Base-by-base conservation (phyloP, 179 eudicot species). In the Spergularia azorica region DNA sequence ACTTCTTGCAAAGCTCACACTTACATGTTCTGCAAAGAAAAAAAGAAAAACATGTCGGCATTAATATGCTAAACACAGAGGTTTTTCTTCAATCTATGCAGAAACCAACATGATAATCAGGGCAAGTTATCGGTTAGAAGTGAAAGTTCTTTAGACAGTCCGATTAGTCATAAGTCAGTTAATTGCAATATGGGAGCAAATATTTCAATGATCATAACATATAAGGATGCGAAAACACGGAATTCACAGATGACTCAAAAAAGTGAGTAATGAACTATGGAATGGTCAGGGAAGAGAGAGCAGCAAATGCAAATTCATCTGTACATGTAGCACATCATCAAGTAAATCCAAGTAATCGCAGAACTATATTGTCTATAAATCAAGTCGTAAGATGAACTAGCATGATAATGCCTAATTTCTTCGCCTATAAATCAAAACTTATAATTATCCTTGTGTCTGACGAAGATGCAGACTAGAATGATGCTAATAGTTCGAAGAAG, bases 1-100 rank as follows among this genome's bases (percentile, higher is more conserved):
- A 81, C 97, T 95, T 80, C 90, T 86, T 11, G 97, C 98, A 84
- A 90, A 88, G 85, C 82, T 89, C 67, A 91, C 85, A 36, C 83
- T 87, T 46, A 95, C 98, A 80, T 90, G 97, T 43, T 90, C 97
- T 95, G 82, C 26, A 26, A 58, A 39, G 41, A 71, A 68, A 62
- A 72, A 2, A 26, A 65, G 1, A 5, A 14, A 39, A 15, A 12
- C 21, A 11, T 7, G 56, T 71, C 55, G 70, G 21, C 32, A 56
- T 64, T 20, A 11, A 21, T 59, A 50, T 21, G 12, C 17, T 11
- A 51, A 21, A 52, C 59, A 51, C 18, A 20, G 59, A 72, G 54
- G 56, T 54, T 38, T 6, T 39, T 8, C 20, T 50, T 54, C 39
- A 16, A 65, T 15, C 18, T 65, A 15, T 11, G 26, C 63, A 16